These are phyloP conservation scores for Hemerocallis citrina DNA, from an alignment of 106 monocot species.

Conservation along the genomic window DNA sequence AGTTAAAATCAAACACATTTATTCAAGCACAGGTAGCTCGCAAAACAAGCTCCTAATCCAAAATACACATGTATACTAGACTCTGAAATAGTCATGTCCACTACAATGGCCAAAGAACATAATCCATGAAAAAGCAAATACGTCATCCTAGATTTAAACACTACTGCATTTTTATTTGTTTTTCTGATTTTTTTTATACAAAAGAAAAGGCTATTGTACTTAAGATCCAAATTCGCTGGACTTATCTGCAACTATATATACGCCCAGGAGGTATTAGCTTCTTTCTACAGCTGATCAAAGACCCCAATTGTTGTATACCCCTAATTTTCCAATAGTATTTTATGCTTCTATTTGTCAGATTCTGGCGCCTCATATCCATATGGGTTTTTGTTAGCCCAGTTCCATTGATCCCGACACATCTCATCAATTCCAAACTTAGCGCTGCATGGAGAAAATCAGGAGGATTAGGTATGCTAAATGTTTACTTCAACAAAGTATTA, in stretches of 20 bases:
- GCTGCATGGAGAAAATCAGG: slow-evolving; percentile 22
- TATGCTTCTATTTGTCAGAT: slow-evolving; percentile 11
- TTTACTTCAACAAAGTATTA: neutral
- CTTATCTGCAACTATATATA: slow-evolving; percentile 11
- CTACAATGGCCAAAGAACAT: neutral
- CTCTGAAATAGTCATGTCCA: neutral
- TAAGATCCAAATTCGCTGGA: slow-evolving; percentile 4
- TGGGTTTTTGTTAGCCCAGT: slow-evolving; percentile 87
- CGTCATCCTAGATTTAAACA: neutral
- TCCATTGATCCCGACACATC: slow-evolving; percentile 91
- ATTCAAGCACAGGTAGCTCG: too few relatives aligned
- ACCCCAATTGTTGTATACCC: neutral
- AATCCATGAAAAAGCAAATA: neutral
- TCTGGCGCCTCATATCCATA: slow-evolving; percentile 65
- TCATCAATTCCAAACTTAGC: slow-evolving; percentile 81
- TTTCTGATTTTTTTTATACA: slow-evolving; percentile 5
- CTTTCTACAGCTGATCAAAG: neutral
- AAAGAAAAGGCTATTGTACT: neutral
- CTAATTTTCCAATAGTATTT: neutral
- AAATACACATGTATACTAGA: neutral
- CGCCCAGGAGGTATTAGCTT: slow-evolving; percentile 8
- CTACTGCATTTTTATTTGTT: neutral
- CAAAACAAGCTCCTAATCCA: neutral
- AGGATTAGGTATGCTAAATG: too few relatives aligned
- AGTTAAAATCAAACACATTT: too few relatives aligned